phyloP scores from a whole-genome alignment of 495 filamentous ascomycete genomes.

The Penicillium macrosclerotiorum region DNA sequence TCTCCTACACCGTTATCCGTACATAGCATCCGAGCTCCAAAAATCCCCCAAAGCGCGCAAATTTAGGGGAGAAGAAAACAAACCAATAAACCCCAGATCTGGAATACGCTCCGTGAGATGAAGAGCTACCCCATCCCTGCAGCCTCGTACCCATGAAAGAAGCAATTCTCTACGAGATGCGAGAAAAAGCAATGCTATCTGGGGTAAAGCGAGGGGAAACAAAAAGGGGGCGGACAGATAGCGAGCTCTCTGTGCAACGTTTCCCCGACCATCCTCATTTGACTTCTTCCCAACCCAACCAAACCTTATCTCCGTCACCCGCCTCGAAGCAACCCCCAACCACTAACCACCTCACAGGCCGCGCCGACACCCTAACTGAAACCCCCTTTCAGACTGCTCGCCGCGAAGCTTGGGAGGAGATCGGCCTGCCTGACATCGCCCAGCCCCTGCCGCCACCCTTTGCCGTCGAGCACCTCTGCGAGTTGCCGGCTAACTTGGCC shows the following conservation, averaged over 20 bases:
- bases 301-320: no score
- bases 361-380: conserved; percentile 49
- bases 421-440: conserved; percentile 72
- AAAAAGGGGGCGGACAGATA: neutral
- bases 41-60: neutral
- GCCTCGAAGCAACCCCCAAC: neutral
- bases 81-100: neutral
- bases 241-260: neutral
- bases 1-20: no score
- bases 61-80: conserved; percentile 2
- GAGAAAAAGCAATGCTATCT: neutral
- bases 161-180: no score
- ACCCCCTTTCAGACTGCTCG: conserved; percentile 72
- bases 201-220: neutral
- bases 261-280: neutral
- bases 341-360: conserved; percentile 29
- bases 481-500: conserved; percentile 76
- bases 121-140: no score
- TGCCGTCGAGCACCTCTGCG: conserved; percentile 77
- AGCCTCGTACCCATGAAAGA: no score
- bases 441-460: conserved; percentile 65
- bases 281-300: neutral
- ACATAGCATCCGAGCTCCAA: neutral
- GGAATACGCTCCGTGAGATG: no score
- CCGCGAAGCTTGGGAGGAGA: conserved; percentile 87